phyloP scores from a whole-genome alignment of 2,329 filamentous ascomycete species.

The Didymella keratinophila region DNA sequence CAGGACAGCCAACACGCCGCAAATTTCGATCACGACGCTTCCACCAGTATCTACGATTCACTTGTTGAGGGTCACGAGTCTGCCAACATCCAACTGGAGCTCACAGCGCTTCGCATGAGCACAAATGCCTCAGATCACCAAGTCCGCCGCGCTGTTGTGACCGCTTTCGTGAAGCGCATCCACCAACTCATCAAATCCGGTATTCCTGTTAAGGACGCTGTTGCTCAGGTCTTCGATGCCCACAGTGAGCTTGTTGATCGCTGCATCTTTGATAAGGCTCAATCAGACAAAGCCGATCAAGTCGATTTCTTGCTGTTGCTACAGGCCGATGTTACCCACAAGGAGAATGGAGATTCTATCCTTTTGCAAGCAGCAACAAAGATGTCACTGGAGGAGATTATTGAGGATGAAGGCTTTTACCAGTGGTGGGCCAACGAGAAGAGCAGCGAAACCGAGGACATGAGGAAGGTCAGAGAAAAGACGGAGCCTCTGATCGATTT shows the following conservation, averaged over 20 bases:
- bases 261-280: conserved; percentile 65
- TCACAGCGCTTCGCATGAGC: conserved; percentile 90
- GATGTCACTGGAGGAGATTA: conserved; percentile 81
- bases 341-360: conserved; percentile 70
- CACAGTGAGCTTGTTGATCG: conserved; percentile 68
- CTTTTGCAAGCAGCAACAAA: conserved; percentile 83
- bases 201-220: conserved; percentile 50
- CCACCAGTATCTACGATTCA: conserved; percentile 84
- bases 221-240: conserved; percentile 53
- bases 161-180: conserved; percentile 83
- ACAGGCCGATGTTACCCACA: conserved; percentile 78
- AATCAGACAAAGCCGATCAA: conserved; percentile 70
- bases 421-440: conserved; percentile 86
- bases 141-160: conserved; percentile 84
- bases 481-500: conserved; percentile 79
- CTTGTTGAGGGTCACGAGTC: conserved; percentile 74
- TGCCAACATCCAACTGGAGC: conserved; percentile 91
- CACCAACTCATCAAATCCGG: conserved; percentile 69
- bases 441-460: conserved; percentile 70
- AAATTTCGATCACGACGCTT: conserved; percentile 86
- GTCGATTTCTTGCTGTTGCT: conserved; percentile 83
- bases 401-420: conserved; percentile 88
- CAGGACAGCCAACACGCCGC: conserved; percentile 63
- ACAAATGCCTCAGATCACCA: conserved; percentile 89
- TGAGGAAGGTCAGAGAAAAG: conserved; percentile 75